Evolutionary conservation across 495 filamentous ascomycete genomes (phyloP), one percentile per base, ranked within the genome.

Genomic region (Penicillium goetzii): DNA sequence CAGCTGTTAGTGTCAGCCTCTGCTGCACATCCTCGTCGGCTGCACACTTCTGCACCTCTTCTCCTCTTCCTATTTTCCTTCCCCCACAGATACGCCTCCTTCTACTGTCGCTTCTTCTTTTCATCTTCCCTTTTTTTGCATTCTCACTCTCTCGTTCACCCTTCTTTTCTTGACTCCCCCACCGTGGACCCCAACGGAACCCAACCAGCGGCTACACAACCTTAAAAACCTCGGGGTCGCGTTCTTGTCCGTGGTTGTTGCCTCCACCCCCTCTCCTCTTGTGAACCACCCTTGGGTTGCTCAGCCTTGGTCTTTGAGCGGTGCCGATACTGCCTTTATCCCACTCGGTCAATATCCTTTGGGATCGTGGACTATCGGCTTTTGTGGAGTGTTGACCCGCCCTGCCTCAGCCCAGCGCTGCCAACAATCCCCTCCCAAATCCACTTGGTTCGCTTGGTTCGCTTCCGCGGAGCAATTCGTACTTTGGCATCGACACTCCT

Each of bases 131-230:
- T 60, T 23, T 26, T 45, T 50, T 41, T 32, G 12, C 60, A 9
- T 47, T 26, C 61, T 47, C 40, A 43, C 56, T 38, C 30, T 25
- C 34, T 40, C 34, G 30, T 60, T 50, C 26, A 56, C 49, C 36
- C 53, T 23, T 32, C 57, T 32, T 45, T 54, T 59, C 25, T 17
- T 23, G 14, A n/a, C 23, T 28, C 56, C 32, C n/a, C 26, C 11
- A 5, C 36, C 56, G 59, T 61, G 59, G 59, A 19, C 50, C 58
- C 59, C 50, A 17, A 34, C 58, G 34, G 58, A 52, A 28, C 47
- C 34, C 51, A 52, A 38, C 32, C 62, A 58, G 61, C 58, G 54
- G 61, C 56, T 64, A 52, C 59, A 49, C 60, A 59, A 66, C 64
- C 61, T 67, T 64, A 59, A 67, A 56, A 36, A 12, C 38, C 19